phyloP scores from a whole-genome alignment of 805 yeast genomes.

The Tetrapisispora fleetii region DNA sequence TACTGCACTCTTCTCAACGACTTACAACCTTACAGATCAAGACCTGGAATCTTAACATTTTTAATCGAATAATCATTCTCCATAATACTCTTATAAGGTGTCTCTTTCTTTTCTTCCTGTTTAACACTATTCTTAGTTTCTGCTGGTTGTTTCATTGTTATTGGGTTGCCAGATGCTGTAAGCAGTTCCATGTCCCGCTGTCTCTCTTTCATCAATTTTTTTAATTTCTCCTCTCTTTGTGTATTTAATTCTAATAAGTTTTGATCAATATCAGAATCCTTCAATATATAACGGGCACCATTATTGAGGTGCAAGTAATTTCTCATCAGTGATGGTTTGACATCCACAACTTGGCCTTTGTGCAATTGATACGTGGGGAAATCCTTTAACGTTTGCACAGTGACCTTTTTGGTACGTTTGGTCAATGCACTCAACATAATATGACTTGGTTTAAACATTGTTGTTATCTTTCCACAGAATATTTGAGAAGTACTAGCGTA shows the following conservation, averaged over 20 bases:
- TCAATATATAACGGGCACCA: slow-evolving; percentile 61
- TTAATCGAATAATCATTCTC: slow-evolving; percentile 4
- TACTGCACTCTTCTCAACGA: background rate
- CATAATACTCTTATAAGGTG: background rate
- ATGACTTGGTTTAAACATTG: slow-evolving; percentile 23
- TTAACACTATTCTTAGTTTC: background rate
- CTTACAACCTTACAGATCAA: slow-evolving; percentile 1
- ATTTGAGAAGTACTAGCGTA: background rate
- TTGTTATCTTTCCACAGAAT: background rate
- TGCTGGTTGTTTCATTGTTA: background rate
- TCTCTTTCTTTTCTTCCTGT: background rate
- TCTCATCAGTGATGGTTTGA: slow-evolving; percentile 75
- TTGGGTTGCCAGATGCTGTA: background rate
- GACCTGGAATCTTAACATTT: slow-evolving; percentile 9
- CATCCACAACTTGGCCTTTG: slow-evolving; percentile 64
- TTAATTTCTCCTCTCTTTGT: slow-evolving; percentile 4
- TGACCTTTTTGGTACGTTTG: slow-evolving; percentile 45
- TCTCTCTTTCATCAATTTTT: slow-evolving; percentile 1
- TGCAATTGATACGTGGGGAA: slow-evolving; percentile 48
- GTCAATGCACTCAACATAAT: slow-evolving; percentile 39
- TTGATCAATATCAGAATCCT: slow-evolving; percentile 19
- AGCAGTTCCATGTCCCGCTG: background rate
- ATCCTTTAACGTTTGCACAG: slow-evolving; percentile 68
- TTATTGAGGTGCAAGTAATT: slow-evolving; percentile 60
- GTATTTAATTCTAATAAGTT: slow-evolving; percentile 8